These are phyloP conservation scores for Metarhizium album DNA, from an alignment of 2,329 filamentous ascomycete genomes.

Conservation along the genomic window DNA sequence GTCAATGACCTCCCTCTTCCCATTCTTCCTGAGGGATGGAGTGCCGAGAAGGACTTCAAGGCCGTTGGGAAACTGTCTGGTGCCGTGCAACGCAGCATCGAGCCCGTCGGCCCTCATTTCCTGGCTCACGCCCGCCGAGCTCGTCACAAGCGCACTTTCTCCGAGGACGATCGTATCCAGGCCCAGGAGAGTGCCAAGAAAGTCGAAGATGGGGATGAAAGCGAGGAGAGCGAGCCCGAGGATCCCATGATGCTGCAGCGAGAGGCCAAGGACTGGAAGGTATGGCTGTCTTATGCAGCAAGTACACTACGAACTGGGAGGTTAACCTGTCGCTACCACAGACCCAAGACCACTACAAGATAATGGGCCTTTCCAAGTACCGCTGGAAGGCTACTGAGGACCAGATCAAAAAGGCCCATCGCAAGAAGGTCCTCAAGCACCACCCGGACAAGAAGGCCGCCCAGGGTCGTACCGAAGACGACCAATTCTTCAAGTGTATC, in stretches of 20 bases:
- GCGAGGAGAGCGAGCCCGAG: conserved; percentile 88
- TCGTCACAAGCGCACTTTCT: conserved; percentile 95
- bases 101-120: conserved; percentile 95
- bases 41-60: conserved; percentile 87
- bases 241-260: conserved; percentile 84
- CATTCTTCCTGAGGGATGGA: conserved; percentile 69
- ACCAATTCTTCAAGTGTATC: conserved; percentile 99
- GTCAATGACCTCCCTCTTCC: conserved; percentile 56
- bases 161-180: conserved; percentile 95
- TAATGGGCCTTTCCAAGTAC: conserved; percentile 87
- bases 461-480: conserved; percentile 75
- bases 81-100: conserved; percentile 76
- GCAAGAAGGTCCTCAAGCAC: conserved; percentile 98
- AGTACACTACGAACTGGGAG: not conserved
- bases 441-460: conserved; percentile 99
- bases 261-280: conserved; percentile 99
- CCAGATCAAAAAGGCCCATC: conserved; percentile 97
- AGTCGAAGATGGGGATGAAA: conserved; percentile 80
- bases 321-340: conserved; percentile 22
- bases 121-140: conserved; percentile 92
- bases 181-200: conserved; percentile 93
- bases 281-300: conserved; percentile 26
- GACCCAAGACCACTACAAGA: conserved; percentile 95
- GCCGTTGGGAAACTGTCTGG: conserved; percentile 64
- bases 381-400: conserved; percentile 89